Conservation (phyloP, 805 yeast genomes). For the Trichomonascus vanleenenianus region DNA sequence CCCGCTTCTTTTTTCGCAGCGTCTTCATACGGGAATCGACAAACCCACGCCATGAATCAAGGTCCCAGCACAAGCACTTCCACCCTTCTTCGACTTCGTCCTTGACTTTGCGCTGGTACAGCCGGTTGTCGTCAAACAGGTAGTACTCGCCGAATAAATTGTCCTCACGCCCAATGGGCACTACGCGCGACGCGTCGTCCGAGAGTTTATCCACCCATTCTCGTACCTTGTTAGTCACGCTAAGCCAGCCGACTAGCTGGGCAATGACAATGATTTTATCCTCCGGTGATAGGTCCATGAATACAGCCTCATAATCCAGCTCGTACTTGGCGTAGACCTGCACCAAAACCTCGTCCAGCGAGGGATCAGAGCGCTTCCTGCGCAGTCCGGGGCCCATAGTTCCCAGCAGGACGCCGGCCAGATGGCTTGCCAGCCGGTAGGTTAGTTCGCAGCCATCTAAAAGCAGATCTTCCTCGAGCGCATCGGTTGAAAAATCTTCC, state of each 20-base stretch:
- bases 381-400: no score
- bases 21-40: constrained; percentile 15
- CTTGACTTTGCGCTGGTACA: constrained; percentile 17
- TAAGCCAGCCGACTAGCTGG: constrained; percentile 16
- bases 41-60: constrained; percentile 23
- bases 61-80: constrained; percentile 27
- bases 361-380: no score
- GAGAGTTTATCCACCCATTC: constrained; percentile 12
- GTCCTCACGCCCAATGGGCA: constrained; percentile 25
- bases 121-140: constrained; percentile 30
- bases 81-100: constrained; percentile 18
- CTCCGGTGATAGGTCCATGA: constrained; percentile 9
- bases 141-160: constrained; percentile 21
- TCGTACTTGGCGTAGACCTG: constrained; percentile 4
- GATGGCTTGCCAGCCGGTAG: constrained; percentile 6
- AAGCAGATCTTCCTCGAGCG: constrained; percentile 26
- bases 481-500: constrained; percentile 21
- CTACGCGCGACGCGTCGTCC: constrained; percentile 20
- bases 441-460: constrained; percentile 3
- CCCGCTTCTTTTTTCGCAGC: background rate
- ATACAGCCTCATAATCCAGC: background rate
- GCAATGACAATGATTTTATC: constrained; percentile 15
- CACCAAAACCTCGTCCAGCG: constrained; percentile 13
- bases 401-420: constrained; percentile 5
- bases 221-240: constrained; percentile 15